Conservation (phyloP, 176 grass and related monocot species). For the Cenchrus purpureus region DNA sequence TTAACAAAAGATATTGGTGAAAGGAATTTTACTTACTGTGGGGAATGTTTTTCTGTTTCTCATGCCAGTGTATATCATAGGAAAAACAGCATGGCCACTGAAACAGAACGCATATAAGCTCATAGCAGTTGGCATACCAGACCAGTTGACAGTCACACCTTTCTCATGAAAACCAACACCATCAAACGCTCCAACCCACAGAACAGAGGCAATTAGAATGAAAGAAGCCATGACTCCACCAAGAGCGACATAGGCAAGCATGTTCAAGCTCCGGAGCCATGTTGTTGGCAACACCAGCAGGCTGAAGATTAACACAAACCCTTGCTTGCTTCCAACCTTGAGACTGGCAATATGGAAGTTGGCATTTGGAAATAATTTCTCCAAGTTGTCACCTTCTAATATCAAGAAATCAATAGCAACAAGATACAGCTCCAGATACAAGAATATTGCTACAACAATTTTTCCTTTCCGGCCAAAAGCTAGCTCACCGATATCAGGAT, state of each 20-base stretch:
- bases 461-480: slow-evolving; percentile 70
- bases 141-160: slow-evolving; percentile 60
- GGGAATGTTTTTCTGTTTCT: slow-evolving; percentile 65
- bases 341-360: slow-evolving; percentile 55
- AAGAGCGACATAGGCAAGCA: slow-evolving; percentile 68
- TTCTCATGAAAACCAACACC: slow-evolving; percentile 75
- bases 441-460: slow-evolving; percentile 52
- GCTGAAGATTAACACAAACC: slow-evolving; percentile 69
- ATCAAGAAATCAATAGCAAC: slow-evolving; percentile 84
- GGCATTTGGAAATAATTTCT: slow-evolving; percentile 74
- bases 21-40: slow-evolving; percentile 53
- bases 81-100: slow-evolving; percentile 88
- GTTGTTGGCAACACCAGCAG: slow-evolving; percentile 79
- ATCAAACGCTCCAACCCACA: slow-evolving; percentile 62
- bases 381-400: slow-evolving; percentile 89
- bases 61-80: slow-evolving; percentile 84
- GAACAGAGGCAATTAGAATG: slow-evolving; percentile 65
- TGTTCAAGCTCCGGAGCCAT: slow-evolving; percentile 78
- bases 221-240: slow-evolving; percentile 72
- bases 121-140: slow-evolving; percentile 71
- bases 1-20: slow-evolving; percentile 7
- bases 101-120: slow-evolving; percentile 94
- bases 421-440: slow-evolving; percentile 82
- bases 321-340: slow-evolving; percentile 77
- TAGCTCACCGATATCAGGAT: slow-evolving; percentile 83